Percentiles rank a stretch among this genome's conserved stretches.
Conservation (phyloP, 2,329 filamentous ascomycete species). For the Pyrenochaeta sp. region DNA sequence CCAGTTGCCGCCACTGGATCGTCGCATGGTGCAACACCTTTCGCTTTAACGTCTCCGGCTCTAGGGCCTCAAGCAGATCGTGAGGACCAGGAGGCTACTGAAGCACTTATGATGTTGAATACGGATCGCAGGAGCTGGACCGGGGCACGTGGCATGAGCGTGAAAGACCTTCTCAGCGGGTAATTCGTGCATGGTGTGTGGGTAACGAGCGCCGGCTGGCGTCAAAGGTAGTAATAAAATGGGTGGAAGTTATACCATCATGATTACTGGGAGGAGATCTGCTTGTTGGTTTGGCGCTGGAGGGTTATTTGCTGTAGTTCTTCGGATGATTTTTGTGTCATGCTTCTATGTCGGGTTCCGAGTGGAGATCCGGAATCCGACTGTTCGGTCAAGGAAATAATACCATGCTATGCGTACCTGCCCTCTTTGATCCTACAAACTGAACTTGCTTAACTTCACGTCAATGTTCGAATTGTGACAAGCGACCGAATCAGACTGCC, state of each 20-base stretch:
- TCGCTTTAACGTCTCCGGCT: slow-evolving; percentile 48
- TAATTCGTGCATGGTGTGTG: slow-evolving; percentile 13
- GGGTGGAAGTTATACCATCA: slow-evolving; percentile 1
- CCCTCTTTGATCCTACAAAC: neutral
- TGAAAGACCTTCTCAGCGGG: slow-evolving; percentile 55
- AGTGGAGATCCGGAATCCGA: slow-evolving; percentile 1
- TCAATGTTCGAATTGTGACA: neutral
- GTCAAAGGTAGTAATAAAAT: slow-evolving; percentile 7
- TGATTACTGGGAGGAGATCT: neutral
- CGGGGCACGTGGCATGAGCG: slow-evolving; percentile 54
- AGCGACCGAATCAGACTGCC: neutral
- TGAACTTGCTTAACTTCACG: neutral
- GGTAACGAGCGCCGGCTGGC: slow-evolving; percentile 1
- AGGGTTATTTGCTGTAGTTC: neutral
- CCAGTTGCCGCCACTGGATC: slow-evolving; percentile 31
- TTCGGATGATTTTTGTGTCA: neutral
- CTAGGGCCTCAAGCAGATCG: slow-evolving; percentile 48
- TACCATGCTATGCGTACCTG: neutral
- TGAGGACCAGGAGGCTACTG: slow-evolving; percentile 77
- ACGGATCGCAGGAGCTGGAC: slow-evolving; percentile 70
- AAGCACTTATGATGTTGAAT: slow-evolving; percentile 88
- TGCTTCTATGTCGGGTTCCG: neutral
- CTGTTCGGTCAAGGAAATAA: neutral
- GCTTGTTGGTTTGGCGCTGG: slow-evolving; percentile 1
- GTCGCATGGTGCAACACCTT: slow-evolving; percentile 35